These are phyloP conservation scores for Trametes maxima DNA, from an alignment of 768 basidiomycete species.

Conservation along the genomic window DNA sequence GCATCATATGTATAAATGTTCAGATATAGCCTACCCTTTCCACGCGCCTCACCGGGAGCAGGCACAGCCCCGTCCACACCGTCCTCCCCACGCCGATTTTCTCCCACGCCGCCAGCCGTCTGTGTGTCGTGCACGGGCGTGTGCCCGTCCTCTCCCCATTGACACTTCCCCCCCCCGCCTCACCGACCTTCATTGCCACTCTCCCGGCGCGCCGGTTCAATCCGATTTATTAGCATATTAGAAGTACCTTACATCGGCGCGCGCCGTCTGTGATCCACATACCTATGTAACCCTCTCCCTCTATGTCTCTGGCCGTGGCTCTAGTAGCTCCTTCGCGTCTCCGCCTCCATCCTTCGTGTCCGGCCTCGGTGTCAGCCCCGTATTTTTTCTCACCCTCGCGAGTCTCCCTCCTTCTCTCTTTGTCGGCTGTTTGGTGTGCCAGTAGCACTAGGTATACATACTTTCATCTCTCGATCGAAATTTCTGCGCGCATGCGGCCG, in stretches of 20 bases:
- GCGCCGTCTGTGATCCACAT: slow-evolving; percentile 17
- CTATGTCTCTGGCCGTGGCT: not conserved
- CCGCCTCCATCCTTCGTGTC: not conserved
- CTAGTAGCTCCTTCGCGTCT: not conserved
- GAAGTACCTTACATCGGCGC: slow-evolving; percentile 18
- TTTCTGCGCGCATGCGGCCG: no score
- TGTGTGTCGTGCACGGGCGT: not conserved
- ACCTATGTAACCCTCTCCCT: slow-evolving; percentile 13
- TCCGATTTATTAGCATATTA: slow-evolving; percentile 17
- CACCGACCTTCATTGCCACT: not conserved
- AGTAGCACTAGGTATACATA: slow-evolving; percentile 1
- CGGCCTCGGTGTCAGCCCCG: not conserved
- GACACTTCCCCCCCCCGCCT: not conserved
- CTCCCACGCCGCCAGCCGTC: not conserved
- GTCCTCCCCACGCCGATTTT: not conserved
- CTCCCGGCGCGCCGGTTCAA: not conserved
- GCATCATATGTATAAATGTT: slow-evolving; percentile 6
- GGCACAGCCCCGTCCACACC: not conserved
- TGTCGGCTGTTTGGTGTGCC: not conserved
- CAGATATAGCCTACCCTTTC: slow-evolving; percentile 4
- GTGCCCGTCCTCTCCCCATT: not conserved
- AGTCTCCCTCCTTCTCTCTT: not conserved
- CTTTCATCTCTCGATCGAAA: not conserved
- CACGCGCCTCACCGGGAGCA: slow-evolving; percentile 1
- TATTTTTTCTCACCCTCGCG: not conserved